These are phyloP conservation scores for Solanum lycopersicoides DNA, from an alignment of 257 asterid genomes.

Conservation along the genomic window DNA sequence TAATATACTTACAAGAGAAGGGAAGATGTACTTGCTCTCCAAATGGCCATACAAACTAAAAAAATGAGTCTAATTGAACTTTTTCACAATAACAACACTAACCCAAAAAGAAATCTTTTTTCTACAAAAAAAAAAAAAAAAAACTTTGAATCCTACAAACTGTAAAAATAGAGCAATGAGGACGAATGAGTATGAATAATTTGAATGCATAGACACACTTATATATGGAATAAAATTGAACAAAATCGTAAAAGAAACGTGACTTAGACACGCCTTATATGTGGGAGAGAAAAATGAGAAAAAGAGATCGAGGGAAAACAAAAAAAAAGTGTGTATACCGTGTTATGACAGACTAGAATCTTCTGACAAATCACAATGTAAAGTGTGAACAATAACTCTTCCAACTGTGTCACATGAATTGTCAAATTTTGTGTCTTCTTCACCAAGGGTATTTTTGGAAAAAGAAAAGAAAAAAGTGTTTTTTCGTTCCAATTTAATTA, in stretches of 20 bases:
- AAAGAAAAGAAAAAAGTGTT: too few relatives aligned
- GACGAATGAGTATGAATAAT: too few relatives aligned
- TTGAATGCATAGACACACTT: neutral
- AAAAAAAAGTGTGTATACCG: neutral
- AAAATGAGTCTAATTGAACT: too few relatives aligned
- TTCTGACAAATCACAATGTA: neutral
- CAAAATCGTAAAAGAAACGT: too few relatives aligned
- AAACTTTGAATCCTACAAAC: neutral
- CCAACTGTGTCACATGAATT: neutral
- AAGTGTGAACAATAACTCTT: neutral
- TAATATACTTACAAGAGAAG: constrained; percentile 41
- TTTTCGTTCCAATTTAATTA: neutral
- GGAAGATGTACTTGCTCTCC: constrained; percentile 47
- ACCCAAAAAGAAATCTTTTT: neutral
- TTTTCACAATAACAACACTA: neutral
- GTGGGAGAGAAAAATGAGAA: neutral
- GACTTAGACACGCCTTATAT: neutral
- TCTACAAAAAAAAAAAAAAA: neutral
- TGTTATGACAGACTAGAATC: neutral
- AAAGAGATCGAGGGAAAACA: neutral
- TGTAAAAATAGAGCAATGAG: neutral
- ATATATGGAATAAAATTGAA: neutral
- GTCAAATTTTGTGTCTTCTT: neutral
- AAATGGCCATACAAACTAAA: neutral
- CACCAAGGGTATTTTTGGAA: neutral